Percentiles rank a stretch among this genome's conserved stretches.
These are phyloP conservation scores for Aspergillus cristatus DNA, from an alignment of 495 filamentous ascomycete genomes.

Conservation along the genomic window DNA sequence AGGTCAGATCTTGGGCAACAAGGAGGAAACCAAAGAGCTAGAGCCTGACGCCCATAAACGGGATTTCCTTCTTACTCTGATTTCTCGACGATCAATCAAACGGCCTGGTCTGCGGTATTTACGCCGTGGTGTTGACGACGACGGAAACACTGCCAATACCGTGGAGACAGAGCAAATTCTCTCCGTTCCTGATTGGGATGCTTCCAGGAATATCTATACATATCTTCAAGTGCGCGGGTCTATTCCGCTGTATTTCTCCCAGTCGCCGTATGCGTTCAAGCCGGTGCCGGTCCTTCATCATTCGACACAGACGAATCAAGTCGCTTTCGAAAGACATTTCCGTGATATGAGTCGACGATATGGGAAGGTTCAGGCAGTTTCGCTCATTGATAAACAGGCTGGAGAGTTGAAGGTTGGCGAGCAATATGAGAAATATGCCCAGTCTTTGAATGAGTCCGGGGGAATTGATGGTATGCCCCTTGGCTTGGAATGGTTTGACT, in stretches of 20 bases:
- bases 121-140: constrained; percentile 81
- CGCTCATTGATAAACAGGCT: constrained; percentile 77
- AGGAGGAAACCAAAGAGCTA: constrained; percentile 16
- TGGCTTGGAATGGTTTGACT: constrained; percentile 91
- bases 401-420: constrained; percentile 70
- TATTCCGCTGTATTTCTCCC: constrained; percentile 87
- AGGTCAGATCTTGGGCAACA: constrained; percentile 24
- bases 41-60: constrained; percentile 22
- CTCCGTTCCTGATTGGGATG: constrained; percentile 52
- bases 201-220: constrained; percentile 58
- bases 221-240: constrained; percentile 82
- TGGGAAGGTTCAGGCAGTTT: constrained; percentile 68
- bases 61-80: constrained; percentile 68
- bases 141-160: constrained; percentile 77
- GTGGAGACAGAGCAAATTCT: constrained; percentile 94
- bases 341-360: constrained; percentile 54
- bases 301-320: constrained; percentile 62
- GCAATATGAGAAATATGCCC: constrained; percentile 58
- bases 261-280: constrained; percentile 87
- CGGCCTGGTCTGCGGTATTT: constrained; percentile 85
- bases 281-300: constrained; percentile 75
- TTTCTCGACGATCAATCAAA: constrained; percentile 75
- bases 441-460: constrained; percentile 52
- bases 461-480: constrained; percentile 45
- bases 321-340: constrained; percentile 75